phyloP scores from a whole-genome alignment of 2,329 filamentous ascomycete genomes.

The Exophiala oligosperma region DNA sequence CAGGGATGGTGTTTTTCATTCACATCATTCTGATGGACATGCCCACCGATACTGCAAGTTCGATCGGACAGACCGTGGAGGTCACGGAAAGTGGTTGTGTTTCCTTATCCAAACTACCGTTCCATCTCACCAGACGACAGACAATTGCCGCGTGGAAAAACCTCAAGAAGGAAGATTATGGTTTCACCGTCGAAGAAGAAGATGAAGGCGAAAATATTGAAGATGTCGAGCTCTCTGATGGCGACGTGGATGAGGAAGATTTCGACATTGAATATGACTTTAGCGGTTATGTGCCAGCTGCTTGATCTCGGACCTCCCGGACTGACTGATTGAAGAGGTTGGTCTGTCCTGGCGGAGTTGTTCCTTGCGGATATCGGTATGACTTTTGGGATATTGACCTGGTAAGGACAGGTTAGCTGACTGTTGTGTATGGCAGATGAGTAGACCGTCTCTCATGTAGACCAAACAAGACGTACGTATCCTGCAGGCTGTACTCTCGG shows the following conservation, averaged over 20 bases:
- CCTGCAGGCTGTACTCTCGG: too few relatives aligned
- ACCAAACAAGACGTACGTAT: too few relatives aligned
- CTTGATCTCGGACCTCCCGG: not conserved
- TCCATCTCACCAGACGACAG: conserved; percentile 35
- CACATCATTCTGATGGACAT: conserved; percentile 40
- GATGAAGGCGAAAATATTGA: conserved; percentile 37
- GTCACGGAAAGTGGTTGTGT: conserved; percentile 35
- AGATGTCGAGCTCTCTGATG: conserved; percentile 37
- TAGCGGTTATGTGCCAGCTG: conserved; percentile 32
- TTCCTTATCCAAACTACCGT: conserved; percentile 36
- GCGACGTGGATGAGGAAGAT: conserved; percentile 35
- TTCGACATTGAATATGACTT: conserved; percentile 39
- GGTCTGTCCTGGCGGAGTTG: too few relatives aligned
- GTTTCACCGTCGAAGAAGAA: conserved; percentile 34
- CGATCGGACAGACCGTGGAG: conserved; percentile 34
- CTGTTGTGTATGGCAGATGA: too few relatives aligned
- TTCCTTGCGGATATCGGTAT: too few relatives aligned
- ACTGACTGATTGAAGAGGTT: too few relatives aligned
- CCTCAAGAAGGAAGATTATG: conserved; percentile 36
- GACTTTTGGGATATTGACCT: too few relatives aligned
- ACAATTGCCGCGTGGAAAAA: conserved; percentile 38
- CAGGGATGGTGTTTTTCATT: conserved; percentile 38
- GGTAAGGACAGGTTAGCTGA: too few relatives aligned
- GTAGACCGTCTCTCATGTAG: too few relatives aligned
- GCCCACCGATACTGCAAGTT: conserved; percentile 37